Base-by-base conservation (phyloP, 192 early-diverging fungal genomes). In the Backusella sp. region DNA sequence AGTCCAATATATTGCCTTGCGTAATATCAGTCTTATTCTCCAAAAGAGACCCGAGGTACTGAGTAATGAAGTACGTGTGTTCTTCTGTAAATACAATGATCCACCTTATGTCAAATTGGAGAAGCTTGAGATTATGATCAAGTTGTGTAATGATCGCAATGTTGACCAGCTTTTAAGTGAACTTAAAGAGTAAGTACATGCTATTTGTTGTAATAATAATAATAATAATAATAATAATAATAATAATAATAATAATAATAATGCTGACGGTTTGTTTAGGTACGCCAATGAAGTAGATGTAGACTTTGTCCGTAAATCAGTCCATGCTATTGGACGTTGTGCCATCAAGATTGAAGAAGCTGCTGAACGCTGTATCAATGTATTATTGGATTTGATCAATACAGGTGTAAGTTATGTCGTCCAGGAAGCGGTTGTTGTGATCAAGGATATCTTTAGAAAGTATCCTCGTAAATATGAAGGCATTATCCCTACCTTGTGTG, bases 81-180 rank as follows among this genome's bases (percentile, higher is more conserved):
- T 99, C 83, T 99, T 97, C 80, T 96, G 94, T 85, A 97, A 96
- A 81, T 99, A 96, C 87, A 98, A 99, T 83, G 97, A 99, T 85
- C 96, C 97, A 32, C 93, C 93, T 26, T 99, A 98, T 74, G 96
- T 99, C 76, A 99, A 99, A 82, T 85, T 93, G 41, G 97, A 98
- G 72, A 99, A 99, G 76, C 86, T 99, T 37, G 94, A 96, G 68
- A 93, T 99, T 49, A 92, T 99, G 81, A 93, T 98, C 77, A 93
- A 91, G 59, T 88, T 99, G 26, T 93, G 91, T 75, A 92, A 90
- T 26, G 94, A 94, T 70, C 86, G 88, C 73, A 98, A 97, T 76
- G 86, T 96, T 17, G 96, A 98, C 70, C 95, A 96, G 72, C 88
- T 99, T 44, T 84, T 99, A 36, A 92, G 90, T 46, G 97, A 99